Evolutionary conservation across 108 stramenopile species (phyloP).

Genomic region (Cyclotella atomus): DNA sequence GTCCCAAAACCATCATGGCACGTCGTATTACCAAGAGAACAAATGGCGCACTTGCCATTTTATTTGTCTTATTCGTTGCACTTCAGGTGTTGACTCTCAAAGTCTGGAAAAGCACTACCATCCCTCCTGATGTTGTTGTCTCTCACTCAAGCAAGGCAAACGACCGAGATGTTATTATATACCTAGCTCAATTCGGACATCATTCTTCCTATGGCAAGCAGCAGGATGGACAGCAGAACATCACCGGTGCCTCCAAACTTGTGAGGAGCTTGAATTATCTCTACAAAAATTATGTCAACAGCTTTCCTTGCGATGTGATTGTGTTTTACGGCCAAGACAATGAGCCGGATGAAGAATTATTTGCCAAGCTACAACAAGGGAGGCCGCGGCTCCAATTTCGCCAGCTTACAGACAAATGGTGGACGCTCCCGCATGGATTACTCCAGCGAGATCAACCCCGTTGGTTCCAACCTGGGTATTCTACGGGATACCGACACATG

Average conservation of each 20-base stretch:
- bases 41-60: too few relatives aligned
- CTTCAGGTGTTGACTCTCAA: too few relatives aligned
- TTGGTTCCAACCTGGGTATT: conserved; percentile 19
- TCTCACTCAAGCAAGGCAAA: too few relatives aligned
- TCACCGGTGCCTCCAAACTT: conserved; percentile 17
- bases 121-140: too few relatives aligned
- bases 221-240: not conserved
- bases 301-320: conserved; percentile 19
- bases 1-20: too few relatives aligned
- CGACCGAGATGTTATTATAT: conserved; percentile 36
- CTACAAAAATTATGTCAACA: conserved; percentile 57
- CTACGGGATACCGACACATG: conserved; percentile 67
- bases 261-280: conserved; percentile 51
- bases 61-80: too few relatives aligned
- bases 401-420: conserved; percentile 8
- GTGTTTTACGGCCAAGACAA: conserved; percentile 8
- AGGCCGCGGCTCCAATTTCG: conserved; percentile 15
- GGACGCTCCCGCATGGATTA: conserved; percentile 18
- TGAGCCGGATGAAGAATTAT: not conserved
- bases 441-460: not conserved
- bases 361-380: not conserved
- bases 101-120: too few relatives aligned
- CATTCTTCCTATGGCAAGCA: conserved; percentile 30
- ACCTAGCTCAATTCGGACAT: conserved; percentile 28
- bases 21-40: too few relatives aligned